These are phyloP conservation scores for Hypoxylon rickii DNA, from an alignment of 495 filamentous ascomycete genomes.

Conservation along the genomic window DNA sequence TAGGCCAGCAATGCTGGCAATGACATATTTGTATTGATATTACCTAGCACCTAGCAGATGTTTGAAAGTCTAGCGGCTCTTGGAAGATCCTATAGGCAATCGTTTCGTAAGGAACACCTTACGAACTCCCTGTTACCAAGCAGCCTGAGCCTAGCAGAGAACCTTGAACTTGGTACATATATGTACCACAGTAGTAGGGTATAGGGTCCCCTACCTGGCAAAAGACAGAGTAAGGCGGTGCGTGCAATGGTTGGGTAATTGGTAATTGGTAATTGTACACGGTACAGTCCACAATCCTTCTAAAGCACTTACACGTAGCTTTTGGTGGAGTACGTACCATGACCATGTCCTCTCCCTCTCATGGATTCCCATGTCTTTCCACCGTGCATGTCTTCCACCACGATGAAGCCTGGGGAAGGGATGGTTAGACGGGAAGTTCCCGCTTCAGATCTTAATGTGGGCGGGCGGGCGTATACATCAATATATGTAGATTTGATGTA, in stretches of 20 bases:
- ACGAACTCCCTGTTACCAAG: too few relatives aligned
- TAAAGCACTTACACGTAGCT: conserved; percentile 25
- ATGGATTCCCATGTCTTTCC: conserved; percentile 12
- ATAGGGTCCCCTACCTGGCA: too few relatives aligned
- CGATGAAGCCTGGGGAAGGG: background rate
- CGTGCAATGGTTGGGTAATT: conserved; percentile 9
- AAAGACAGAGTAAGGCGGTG: conserved; percentile 12
- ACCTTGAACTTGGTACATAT: too few relatives aligned
- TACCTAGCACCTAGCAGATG: too few relatives aligned
- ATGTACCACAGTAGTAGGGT: too few relatives aligned
- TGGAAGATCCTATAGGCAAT: conserved; percentile 13
- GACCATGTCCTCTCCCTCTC: too few relatives aligned
- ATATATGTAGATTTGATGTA: background rate
- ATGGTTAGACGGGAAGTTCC: conserved; percentile 26
- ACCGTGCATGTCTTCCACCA: too few relatives aligned
- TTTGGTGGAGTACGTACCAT: conserved; percentile 12
- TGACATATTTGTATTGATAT: too few relatives aligned
- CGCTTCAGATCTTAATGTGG: conserved; percentile 2
- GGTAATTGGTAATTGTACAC: too few relatives aligned
- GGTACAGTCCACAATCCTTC: conserved; percentile 30
- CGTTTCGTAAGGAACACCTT: conserved; percentile 11
- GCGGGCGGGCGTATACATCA: background rate
- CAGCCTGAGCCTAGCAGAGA: too few relatives aligned
- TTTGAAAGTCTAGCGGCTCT: conserved; percentile 7
- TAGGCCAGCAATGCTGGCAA: too few relatives aligned